Base-by-base conservation (phyloP, 1,284 basidiomycete genomes). In the Coniferiporia weirii region DNA sequence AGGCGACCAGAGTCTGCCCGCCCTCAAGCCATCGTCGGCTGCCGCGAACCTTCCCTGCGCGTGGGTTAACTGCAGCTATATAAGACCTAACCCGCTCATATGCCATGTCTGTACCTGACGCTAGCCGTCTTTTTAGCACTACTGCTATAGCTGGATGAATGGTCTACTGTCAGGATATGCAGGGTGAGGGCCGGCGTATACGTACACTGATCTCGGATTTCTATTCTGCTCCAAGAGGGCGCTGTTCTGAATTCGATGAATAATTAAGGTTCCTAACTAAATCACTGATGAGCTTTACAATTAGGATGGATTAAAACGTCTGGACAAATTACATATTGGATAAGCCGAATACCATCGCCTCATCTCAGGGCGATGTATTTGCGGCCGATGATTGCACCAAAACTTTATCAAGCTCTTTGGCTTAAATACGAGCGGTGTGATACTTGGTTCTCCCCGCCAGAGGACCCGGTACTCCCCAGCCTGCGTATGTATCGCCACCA, bases 351-450 rank as follows among this genome's bases (percentile, higher is more conserved):
- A 20, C 48, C 43, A 35, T 57, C 27, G 48, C 46, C 48, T 48
- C 51, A 48, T 44, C 22, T 15, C 56, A 19, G 17, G 44, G 19
- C 15, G 44, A 46, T 46, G 17, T 46, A 46, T 46, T 19, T 46
- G n/a, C 15, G 46, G 20, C 40, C 53, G 53, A 44, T 56, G 54
- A 46, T 56, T 56, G 44, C 44, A 48, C 44, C 45, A 54, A 44
- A 61, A 61, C 59, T 51, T 53, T 56, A 61, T 61, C 59, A 57
- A 56, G 54, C 55, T 57, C 59, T 52, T 60, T 60, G 48, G 45
- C 55, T 61, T 61, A 61, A 61, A 61, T 61, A 61, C 55, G 44
- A 19, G 17, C 15, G 40, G 20, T 51, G 45, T 48, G 45, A 57
- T 53, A 22, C 38, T 32, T 49, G 35, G 53, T 50, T 52, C 45